Evolutionary conservation across 495 filamentous ascomycete species (phyloP).

Genomic region (Wilcoxina mikolae): DNA sequence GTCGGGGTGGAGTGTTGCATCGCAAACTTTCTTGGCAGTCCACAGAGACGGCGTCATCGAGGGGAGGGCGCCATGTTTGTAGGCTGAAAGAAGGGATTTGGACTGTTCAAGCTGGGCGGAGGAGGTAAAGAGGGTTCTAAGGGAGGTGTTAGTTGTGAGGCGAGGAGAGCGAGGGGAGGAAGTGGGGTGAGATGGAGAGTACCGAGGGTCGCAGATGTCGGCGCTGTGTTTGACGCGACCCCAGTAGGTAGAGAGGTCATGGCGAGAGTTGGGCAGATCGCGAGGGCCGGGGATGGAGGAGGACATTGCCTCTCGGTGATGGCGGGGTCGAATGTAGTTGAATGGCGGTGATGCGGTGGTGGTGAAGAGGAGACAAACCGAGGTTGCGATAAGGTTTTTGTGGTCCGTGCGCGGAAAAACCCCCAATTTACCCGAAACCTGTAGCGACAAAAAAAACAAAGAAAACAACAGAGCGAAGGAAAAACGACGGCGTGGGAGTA

Average conservation of each 20-base stretch:
- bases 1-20: slow-evolving; percentile 91
- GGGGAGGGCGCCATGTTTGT: slow-evolving; percentile 63
- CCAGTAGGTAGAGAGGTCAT: slow-evolving; percentile 87
- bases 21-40: slow-evolving; percentile 89
- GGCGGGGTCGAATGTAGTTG: slow-evolving; percentile 79
- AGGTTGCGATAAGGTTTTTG: background rate
- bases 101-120: slow-evolving; percentile 51
- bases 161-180: slow-evolving; percentile 13
- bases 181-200: slow-evolving; percentile 16
- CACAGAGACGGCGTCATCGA: slow-evolving; percentile 82
- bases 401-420: background rate
- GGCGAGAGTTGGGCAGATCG: slow-evolving; percentile 76
- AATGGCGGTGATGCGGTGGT: slow-evolving; percentile 33
- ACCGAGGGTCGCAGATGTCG: slow-evolving; percentile 91
- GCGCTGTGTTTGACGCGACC: slow-evolving; percentile 82
- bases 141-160: slow-evolving; percentile 2
- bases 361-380: no score
- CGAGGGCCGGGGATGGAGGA: slow-evolving; percentile 73
- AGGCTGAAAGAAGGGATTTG: slow-evolving; percentile 57
- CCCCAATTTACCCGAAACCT: background rate
- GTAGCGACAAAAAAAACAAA: background rate
- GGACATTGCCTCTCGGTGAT: no score
- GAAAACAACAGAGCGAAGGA: background rate
- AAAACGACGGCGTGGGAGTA: background rate
- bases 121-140: slow-evolving; percentile 22